Conservation (phyloP, 2,329 filamentous ascomycete species). For the Akanthomyces lecanii region DNA sequence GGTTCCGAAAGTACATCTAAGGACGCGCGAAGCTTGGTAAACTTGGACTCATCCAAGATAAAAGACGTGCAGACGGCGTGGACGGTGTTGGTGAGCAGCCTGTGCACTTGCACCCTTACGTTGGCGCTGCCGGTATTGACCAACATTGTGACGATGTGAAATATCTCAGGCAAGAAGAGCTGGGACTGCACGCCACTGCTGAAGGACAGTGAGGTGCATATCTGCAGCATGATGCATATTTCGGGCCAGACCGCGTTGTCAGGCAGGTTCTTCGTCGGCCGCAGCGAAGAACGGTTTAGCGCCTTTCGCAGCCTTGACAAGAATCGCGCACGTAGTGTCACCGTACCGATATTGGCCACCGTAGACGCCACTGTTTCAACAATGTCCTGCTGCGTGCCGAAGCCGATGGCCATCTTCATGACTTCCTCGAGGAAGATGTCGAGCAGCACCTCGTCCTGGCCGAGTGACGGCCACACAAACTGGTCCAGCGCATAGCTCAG, state of each 20-base stretch:
- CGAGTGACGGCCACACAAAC: constrained; percentile 61
- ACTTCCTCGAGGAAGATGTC: constrained; percentile 66
- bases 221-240: constrained; percentile 62
- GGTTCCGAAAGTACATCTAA: constrained; percentile 58
- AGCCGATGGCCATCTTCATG: constrained; percentile 56
- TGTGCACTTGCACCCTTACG: constrained; percentile 56
- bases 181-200: constrained; percentile 64
- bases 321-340: constrained; percentile 62
- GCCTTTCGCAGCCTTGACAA: constrained; percentile 63
- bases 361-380: constrained; percentile 60
- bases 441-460: constrained; percentile 59
- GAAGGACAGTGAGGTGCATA: constrained; percentile 63
- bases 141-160: constrained; percentile 67
- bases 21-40: constrained; percentile 51
- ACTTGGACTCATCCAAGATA: constrained; percentile 53
- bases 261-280: constrained; percentile 60
- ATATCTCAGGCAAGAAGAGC: constrained; percentile 64
- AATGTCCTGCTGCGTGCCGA: constrained; percentile 54
- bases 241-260: constrained; percentile 68
- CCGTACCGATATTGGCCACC: constrained; percentile 58
- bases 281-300: constrained; percentile 61
- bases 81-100: constrained; percentile 61
- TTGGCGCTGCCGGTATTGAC: constrained; percentile 59
- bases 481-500: constrained; percentile 60
- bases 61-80: constrained; percentile 66